phyloP scores from a whole-genome alignment of 306 rosid species.

The Prunus campanulata region DNA sequence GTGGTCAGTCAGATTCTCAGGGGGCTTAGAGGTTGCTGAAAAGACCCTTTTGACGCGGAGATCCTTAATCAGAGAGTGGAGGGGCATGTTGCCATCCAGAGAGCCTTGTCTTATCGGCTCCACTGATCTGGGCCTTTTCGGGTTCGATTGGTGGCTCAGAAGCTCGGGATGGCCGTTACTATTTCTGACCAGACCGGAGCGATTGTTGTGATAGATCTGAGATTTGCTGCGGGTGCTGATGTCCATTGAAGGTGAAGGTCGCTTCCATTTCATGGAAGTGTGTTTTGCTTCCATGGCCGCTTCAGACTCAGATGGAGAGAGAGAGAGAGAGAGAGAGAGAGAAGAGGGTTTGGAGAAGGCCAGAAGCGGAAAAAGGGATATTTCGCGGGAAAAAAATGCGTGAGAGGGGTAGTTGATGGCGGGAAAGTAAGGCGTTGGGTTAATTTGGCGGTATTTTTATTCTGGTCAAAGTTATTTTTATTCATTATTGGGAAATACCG shows the following conservation, averaged over 20 bases:
- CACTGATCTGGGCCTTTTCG: constrained; percentile 6
- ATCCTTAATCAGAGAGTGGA: constrained; percentile 41
- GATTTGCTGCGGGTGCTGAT: constrained; percentile 30
- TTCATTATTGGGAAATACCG: no score
- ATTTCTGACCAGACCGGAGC: constrained; percentile 18
- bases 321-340: not conserved
- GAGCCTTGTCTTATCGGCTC: not conserved
- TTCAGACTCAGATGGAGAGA: not conserved
- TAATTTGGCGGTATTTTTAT: constrained; percentile 37
- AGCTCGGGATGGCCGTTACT: not conserved
- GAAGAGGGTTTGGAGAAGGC: not conserved
- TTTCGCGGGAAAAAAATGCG: constrained; percentile 3
- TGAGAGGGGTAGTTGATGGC: constrained; percentile 15
- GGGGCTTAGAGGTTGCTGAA: constrained; percentile 33
- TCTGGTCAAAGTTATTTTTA: no score
- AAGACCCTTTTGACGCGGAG: constrained; percentile 69
- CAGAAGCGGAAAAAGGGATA: not conserved
- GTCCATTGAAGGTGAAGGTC: not conserved
- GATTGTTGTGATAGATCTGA: constrained; percentile 22
- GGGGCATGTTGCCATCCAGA: not conserved
- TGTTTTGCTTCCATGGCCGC: not conserved
- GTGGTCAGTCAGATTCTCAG: not conserved
- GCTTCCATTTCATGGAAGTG: constrained; percentile 13
- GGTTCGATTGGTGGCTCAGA: not conserved
- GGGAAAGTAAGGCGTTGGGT: constrained; percentile 9